These are phyloP conservation scores for Serendipita indica DNA, from an alignment of 768 basidiomycete species.

Conservation along the genomic window DNA sequence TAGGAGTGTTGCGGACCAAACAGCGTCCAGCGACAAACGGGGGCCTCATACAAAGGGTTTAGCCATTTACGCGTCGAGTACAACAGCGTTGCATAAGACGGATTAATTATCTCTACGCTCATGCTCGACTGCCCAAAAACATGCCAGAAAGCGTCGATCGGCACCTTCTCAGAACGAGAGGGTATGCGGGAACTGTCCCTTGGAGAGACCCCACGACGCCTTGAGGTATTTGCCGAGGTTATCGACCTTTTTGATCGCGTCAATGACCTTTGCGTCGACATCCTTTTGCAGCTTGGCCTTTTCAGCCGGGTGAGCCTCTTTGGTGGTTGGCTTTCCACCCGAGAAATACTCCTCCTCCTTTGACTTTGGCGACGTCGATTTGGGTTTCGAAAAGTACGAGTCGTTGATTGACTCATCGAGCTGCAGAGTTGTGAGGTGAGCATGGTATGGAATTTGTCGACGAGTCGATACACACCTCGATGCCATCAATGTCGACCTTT, in stretches of 20 bases:
- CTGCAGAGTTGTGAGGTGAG: conserved; percentile 26
- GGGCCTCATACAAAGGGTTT: neutral
- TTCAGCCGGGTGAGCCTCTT: conserved; percentile 71
- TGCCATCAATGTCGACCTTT: conserved; percentile 61
- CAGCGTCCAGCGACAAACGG: neutral
- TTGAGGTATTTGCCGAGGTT: conserved; percentile 87
- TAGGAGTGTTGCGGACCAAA: neutral
- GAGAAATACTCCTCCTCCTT: conserved; percentile 97
- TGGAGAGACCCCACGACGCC: conserved; percentile 84
- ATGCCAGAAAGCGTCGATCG: neutral
- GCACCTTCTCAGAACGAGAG: conserved; percentile 54
- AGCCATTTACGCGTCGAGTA: neutral
- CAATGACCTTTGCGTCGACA: conserved; percentile 63
- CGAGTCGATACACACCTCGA: conserved; percentile 41
- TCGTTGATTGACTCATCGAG: conserved; percentile 85
- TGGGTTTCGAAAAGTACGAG: conserved; percentile 77
- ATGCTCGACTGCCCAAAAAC: neutral
- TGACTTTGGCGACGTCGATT: conserved; percentile 50
- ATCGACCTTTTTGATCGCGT: conserved; percentile 79
- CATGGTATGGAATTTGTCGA: conserved; percentile 1
- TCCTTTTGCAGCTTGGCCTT: conserved; percentile 87
- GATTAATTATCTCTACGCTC: neutral
- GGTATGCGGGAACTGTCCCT: conserved; percentile 94
- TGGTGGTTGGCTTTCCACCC: conserved; percentile 81
- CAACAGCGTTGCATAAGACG: neutral